Evolutionary conservation across 1,139 yeast genomes (phyloP).

Genomic region (Zhuliangozyma blackwelliae): DNA sequence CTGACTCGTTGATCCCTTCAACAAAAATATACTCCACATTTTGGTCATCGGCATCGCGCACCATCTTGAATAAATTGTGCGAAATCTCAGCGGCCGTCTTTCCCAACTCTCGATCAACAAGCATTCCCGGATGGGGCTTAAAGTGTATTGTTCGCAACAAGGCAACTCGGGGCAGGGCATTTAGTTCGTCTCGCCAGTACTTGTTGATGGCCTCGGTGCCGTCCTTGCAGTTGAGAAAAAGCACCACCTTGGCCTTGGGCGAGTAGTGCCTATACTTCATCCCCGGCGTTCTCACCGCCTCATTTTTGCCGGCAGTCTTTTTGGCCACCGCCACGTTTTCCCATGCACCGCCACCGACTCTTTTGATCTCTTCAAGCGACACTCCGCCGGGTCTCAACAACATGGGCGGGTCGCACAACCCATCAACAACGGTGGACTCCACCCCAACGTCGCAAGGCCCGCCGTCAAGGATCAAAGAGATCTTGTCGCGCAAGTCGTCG

Average conservation of each 20-base stretch:
- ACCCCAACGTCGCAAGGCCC: conserved; percentile 89
- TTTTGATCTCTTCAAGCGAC: conserved; percentile 66
- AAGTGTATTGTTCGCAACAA: conserved; percentile 42
- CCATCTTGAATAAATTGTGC: conserved; percentile 61
- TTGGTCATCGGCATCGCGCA: conserved; percentile 69
- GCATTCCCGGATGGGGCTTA: conserved; percentile 18
- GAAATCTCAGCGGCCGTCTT: conserved; percentile 60
- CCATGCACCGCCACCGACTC: conserved; percentile 67
- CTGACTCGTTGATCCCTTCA: conserved; percentile 63
- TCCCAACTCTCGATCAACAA: conserved; percentile 51
- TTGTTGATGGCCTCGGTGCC: conserved; percentile 29
- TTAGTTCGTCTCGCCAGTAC: conserved; percentile 17
- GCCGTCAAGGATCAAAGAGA: conserved; percentile 88
- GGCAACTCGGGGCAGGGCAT: conserved; percentile 33
- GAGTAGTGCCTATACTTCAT: conserved; percentile 97
- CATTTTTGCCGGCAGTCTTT: conserved; percentile 59
- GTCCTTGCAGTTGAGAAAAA: conserved; percentile 54
- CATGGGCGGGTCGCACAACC: conserved; percentile 79
- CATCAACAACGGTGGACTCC: conserved; percentile 92
- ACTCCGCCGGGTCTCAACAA: conserved; percentile 92
- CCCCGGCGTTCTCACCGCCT: conserved; percentile 89
- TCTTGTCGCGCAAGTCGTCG: conserved; percentile 70
- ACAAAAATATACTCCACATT: conserved; percentile 65
- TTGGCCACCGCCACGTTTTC: conserved; percentile 56
- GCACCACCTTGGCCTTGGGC: conserved; percentile 76